A percentile compares a stretch with the other conserved stretches of the same genome.
phyloP scores from a whole-genome alignment of 371 early-diverging fungal species.

The Spiromyces aspiralis region DNA sequence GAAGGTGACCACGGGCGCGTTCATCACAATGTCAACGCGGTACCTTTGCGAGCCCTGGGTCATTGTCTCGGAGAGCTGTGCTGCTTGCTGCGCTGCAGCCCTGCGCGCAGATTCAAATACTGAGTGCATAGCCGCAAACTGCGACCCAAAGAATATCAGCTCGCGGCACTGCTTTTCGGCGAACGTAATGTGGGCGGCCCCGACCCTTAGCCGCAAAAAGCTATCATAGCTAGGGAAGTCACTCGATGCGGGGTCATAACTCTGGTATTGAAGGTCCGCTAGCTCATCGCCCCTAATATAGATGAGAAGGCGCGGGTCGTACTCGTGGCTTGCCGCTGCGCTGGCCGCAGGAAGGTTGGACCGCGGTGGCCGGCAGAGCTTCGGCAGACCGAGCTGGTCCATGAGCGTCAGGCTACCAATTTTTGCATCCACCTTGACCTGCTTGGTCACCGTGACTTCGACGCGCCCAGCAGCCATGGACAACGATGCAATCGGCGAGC shows the following conservation, averaged over 20 bases:
- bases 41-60: conserved; percentile 47
- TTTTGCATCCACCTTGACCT: conserved; percentile 56
- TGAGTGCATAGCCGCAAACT: conserved; percentile 76
- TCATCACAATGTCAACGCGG: conserved; percentile 66
- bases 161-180: conserved; percentile 39
- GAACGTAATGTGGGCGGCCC: conserved; percentile 63
- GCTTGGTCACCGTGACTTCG: conserved; percentile 39
- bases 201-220: conserved; percentile 53
- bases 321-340: conserved; percentile 1
- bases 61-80: conserved; percentile 52
- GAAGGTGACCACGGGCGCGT: conserved; percentile 80
- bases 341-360: conserved; percentile 9
- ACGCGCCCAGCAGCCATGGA: conserved; percentile 56
- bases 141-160: conserved; percentile 43
- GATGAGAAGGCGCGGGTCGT: conserved; percentile 37
- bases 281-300: conserved; percentile 78
- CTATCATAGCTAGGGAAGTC: conserved; percentile 77
- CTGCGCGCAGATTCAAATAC: conserved; percentile 72
- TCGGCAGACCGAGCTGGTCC: conserved; percentile 34
- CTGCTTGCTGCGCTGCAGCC: conserved; percentile 65
- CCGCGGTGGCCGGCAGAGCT: background rate
- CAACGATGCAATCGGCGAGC: conserved; percentile 55
- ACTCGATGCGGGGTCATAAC: conserved; percentile 33
- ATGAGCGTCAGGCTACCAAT: conserved; percentile 69
- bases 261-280: conserved; percentile 73